Evolutionary conservation across 768 basidiomycete genomes (phyloP).

Genomic region (Lactifluus echinatus): DNA sequence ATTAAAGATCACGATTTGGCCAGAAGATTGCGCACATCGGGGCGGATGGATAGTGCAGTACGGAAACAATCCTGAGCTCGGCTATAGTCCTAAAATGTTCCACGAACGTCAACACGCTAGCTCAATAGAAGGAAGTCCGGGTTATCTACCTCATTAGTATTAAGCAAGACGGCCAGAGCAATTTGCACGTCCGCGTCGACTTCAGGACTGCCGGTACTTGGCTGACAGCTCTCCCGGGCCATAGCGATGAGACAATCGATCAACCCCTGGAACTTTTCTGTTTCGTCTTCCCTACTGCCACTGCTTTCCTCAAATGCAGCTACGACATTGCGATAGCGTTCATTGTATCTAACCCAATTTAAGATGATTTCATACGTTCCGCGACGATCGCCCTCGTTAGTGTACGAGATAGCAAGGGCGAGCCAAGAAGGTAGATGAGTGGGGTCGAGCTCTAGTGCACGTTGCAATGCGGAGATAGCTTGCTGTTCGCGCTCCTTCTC

Average conservation of each 20-base stretch:
- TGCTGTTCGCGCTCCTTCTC: conserved; percentile 93
- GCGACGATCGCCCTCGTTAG: conserved; percentile 74
- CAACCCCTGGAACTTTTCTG: conserved; percentile 42
- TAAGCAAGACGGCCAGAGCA: conserved; percentile 87
- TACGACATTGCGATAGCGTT: conserved; percentile 43
- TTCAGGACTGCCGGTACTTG: conserved; percentile 29
- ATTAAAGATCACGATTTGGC: neutral
- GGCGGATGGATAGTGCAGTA: conserved; percentile 78
- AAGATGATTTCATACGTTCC: conserved; percentile 74
- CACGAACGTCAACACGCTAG: neutral
- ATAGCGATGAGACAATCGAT: conserved; percentile 76
- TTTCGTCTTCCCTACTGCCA: conserved; percentile 25
- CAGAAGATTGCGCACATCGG: conserved; percentile 52
- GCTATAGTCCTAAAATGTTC: conserved; percentile 58
- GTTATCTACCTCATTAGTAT: conserved; percentile 68
- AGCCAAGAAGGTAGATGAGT: conserved; percentile 75
- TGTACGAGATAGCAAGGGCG: conserved; percentile 81
- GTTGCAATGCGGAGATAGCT: conserved; percentile 77
- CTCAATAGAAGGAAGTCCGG: neutral
- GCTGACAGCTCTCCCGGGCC: conserved; percentile 47
- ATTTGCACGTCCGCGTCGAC: conserved; percentile 95
- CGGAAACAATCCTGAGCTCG: conserved; percentile 94
- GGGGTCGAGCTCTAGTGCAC: conserved; percentile 76
- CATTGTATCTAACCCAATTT: conserved; percentile 71
- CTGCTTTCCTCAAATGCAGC: conserved; percentile 27